Evolutionary conservation across 2,329 filamentous ascomycete species (phyloP).

Genomic region (Aspergillus pseudonomiae): DNA sequence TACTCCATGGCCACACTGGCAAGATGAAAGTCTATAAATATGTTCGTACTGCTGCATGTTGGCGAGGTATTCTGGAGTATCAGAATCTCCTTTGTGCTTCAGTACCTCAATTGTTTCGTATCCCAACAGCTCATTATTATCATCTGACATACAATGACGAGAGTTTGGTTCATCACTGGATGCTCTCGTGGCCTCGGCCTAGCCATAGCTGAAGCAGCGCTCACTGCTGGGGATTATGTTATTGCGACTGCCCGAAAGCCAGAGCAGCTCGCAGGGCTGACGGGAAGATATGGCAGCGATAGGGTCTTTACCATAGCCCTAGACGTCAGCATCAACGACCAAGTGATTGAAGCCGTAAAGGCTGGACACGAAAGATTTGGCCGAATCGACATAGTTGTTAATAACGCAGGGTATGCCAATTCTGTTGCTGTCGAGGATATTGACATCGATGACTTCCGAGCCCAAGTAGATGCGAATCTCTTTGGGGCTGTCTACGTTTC

Average conservation of each 20-base stretch:
- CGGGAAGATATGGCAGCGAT: neutral
- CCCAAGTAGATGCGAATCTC: slow-evolving; percentile 8
- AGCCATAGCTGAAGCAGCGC: slow-evolving; percentile 7
- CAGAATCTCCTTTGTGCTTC: too few species aligned
- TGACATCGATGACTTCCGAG: neutral
- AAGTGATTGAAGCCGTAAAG: neutral
- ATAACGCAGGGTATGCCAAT: slow-evolving; percentile 15
- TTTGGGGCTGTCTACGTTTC: slow-evolving; percentile 1
- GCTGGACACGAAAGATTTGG: slow-evolving; percentile 11
- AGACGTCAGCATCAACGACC: neutral
- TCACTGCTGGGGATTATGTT: neutral
- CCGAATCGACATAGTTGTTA: slow-evolving; percentile 12
- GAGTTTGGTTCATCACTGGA: slow-evolving; percentile 12
- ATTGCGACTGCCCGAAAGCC: slow-evolving; percentile 9
- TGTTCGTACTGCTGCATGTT: neutral
- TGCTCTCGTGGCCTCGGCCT: slow-evolving; percentile 12
- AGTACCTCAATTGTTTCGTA: too few species aligned
- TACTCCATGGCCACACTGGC: neutral
- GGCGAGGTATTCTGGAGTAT: neutral
- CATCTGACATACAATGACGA: neutral
- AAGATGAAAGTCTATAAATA: neutral
- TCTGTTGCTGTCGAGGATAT: slow-evolving; percentile 9
- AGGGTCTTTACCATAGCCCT: neutral
- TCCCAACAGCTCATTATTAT: too few species aligned
- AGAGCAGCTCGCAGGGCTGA: neutral